Evolutionary conservation across 805 yeast genomes (phyloP).

Genomic region (Yarrowia osloensis): DNA sequence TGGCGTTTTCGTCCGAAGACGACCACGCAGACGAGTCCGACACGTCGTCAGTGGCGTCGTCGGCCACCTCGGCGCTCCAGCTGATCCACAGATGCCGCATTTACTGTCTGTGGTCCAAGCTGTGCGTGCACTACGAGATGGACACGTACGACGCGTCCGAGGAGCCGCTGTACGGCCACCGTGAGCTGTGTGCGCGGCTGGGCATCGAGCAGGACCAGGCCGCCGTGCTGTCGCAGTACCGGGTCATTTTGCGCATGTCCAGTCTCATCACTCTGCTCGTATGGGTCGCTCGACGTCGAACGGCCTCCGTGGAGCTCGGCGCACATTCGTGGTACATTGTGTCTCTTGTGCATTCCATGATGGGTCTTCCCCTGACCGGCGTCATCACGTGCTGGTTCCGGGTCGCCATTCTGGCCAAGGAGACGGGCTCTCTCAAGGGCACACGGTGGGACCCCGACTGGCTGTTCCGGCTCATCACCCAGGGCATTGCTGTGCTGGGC

Average conservation of each 20-base stretch:
- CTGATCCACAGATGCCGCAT: constrained; percentile 29
- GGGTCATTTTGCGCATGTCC: constrained; percentile 22
- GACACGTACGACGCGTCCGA: constrained; percentile 24
- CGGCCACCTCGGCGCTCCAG: constrained; percentile 12
- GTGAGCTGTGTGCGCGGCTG: constrained; percentile 5
- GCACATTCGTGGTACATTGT: constrained; percentile 26
- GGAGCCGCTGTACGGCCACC: constrained; percentile 20
- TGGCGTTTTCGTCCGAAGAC: constrained; percentile 6
- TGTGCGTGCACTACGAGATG: constrained; percentile 26
- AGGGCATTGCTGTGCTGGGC: constrained; percentile 7
- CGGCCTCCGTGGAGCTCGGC: background rate
- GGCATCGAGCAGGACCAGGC: constrained; percentile 21
- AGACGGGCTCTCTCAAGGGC: constrained; percentile 1
- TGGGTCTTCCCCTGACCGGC: constrained; percentile 19
- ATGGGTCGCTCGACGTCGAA: constrained; percentile 2
- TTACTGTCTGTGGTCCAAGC: constrained; percentile 14
- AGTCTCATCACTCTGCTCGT: constrained; percentile 23
- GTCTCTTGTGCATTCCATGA: constrained; percentile 9
- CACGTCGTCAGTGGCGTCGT: constrained; percentile 8
- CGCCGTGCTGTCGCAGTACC: constrained; percentile 14
- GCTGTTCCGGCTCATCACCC: constrained; percentile 27
- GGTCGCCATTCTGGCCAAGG: constrained; percentile 21
- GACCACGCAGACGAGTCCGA: constrained; percentile 4
- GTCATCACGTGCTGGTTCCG: constrained; percentile 28
- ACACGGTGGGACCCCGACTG: constrained; percentile 14